Base-by-base conservation (phyloP, 495 filamentous ascomycete genomes). In the Tetracladium marchalianum region DNA sequence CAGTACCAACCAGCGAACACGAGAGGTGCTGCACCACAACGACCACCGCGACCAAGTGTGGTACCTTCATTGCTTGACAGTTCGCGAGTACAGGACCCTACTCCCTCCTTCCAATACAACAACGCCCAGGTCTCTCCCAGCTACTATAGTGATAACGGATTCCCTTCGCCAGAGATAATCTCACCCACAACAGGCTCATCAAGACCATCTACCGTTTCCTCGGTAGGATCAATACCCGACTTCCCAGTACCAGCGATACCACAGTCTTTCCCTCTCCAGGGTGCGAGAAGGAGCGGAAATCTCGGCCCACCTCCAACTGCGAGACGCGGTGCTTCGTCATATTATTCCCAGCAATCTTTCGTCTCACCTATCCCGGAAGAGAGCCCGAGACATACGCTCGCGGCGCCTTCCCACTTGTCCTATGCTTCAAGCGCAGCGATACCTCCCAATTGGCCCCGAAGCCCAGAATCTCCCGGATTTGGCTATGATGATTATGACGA, bases 321-420 rank as follows among this genome's bases (percentile, higher is more conserved):
- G 11, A 70, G 84, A 53, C 69, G 83, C 52, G 85, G 82, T 0
- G 79, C 69, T 22, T 77, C 80, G 1, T 78, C 82, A n/a, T 84
- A 81, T 31, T 87, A 86, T 52, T 88, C 85, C 17, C 74, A 73
- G 45, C 56, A 63, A n/a, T 87, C 85, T 1, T 86, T 73, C 46
- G 87, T 95, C 5, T 86, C 90, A 7, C 90, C 90, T 1, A 95
- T 96, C 45, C 84, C 80, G 1, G 90, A 96, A 62, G 89, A 95
- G 57, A 71, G 76, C 41, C 71, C 76, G 1, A 69, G 31, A 67
- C 76, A 36, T 68, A 77, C 22, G 7, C 22, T 27, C 22, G 22
- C 22, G 3, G 22, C 22, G 11, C 44, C 46, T 5, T 50, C 51
- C 24, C 76, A 82, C 57, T 77, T 74, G 15, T 90, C 86, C 0